Evolutionary conservation across 306 rosid species (phyloP).

Genomic region (Fragaria nilgerrensis): DNA sequence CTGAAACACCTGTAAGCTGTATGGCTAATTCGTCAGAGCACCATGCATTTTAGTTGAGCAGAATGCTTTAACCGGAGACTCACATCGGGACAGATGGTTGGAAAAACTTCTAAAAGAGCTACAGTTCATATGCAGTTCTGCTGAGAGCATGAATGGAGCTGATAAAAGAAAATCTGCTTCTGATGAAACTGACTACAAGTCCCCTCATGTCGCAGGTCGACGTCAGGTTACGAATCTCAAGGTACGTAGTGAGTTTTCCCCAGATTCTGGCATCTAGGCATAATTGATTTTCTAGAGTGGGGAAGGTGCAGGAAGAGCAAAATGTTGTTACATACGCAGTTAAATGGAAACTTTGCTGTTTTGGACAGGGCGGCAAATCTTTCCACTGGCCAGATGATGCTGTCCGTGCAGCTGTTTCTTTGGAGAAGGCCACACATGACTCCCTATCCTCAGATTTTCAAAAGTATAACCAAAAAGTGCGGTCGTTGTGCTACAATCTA

Average conservation of each 20-base stretch:
- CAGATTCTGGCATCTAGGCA: not conserved
- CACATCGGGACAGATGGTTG: constrained; percentile 86
- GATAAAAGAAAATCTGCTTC: constrained; percentile 44
- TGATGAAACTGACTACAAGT: constrained; percentile 38
- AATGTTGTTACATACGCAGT: not conserved
- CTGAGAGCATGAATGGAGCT: constrained; percentile 35
- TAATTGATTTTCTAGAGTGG: not conserved
- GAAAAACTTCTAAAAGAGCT: constrained; percentile 68
- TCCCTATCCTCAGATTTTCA: constrained; percentile 58
- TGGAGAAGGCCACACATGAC: constrained; percentile 81
- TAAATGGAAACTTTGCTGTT: constrained; percentile 2
- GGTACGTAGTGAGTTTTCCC: constrained; percentile 39
- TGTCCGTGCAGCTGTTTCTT: constrained; percentile 63
- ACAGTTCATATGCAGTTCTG: constrained; percentile 51
- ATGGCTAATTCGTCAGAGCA: constrained; percentile 48
- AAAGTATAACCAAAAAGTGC: constrained; percentile 87
- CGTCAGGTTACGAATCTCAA: constrained; percentile 46
- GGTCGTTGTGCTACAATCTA: constrained; percentile 65
- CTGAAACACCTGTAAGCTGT: constrained; percentile 77
- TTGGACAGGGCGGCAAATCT: constrained; percentile 51
- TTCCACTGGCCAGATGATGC: constrained; percentile 91
- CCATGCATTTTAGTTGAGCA: constrained; percentile 47
- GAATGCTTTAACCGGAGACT: constrained; percentile 64
- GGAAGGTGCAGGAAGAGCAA: not conserved
- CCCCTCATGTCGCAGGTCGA: constrained; percentile 34